Conservation (phyloP, 495 filamentous ascomycete species). For the Thermochaetoides thermophila region DNA sequence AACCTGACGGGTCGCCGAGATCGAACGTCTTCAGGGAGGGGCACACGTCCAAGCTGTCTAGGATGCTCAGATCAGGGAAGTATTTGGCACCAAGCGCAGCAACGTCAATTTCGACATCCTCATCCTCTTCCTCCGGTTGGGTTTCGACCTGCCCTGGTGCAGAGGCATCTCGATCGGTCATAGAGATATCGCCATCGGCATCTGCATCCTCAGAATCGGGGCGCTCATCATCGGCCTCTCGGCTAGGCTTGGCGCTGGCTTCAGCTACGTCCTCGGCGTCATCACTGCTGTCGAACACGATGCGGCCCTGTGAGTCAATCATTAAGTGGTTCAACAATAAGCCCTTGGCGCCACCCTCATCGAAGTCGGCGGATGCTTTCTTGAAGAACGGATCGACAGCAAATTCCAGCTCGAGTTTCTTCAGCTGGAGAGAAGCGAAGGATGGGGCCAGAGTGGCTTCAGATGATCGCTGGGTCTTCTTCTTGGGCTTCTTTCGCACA, state of each 20-base stretch:
- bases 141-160: slow-evolving; percentile 21
- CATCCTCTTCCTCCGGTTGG: slow-evolving; percentile 24
- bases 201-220: slow-evolving; percentile 40
- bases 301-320: slow-evolving; percentile 80
- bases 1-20: slow-evolving; percentile 69
- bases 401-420: slow-evolving; percentile 96
- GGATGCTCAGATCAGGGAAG: slow-evolving; percentile 63
- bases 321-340: slow-evolving; percentile 87
- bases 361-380: slow-evolving; percentile 94
- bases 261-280: slow-evolving; percentile 52
- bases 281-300: slow-evolving; percentile 96
- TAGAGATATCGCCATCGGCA: slow-evolving; percentile 20
- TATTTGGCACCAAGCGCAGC: slow-evolving; percentile 56
- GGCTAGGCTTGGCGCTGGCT: slow-evolving; percentile 21
- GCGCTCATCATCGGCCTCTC: slow-evolving; percentile 28
- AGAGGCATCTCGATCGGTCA: slow-evolving; percentile 7
- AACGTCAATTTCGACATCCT: slow-evolving; percentile 61
- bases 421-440: slow-evolving; percentile 77
- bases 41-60: slow-evolving; percentile 85
- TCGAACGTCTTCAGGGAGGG: slow-evolving; percentile 88
- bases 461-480: slow-evolving; percentile 67
- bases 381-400: slow-evolving; percentile 96
- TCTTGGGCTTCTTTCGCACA: slow-evolving; percentile 54
- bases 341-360: slow-evolving; percentile 95
- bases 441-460: slow-evolving; percentile 83